Percentiles rank a stretch among this genome's conserved stretches.
phyloP scores from a whole-genome alignment of 108 stramenopile species.

The Conticribra guillardii region DNA sequence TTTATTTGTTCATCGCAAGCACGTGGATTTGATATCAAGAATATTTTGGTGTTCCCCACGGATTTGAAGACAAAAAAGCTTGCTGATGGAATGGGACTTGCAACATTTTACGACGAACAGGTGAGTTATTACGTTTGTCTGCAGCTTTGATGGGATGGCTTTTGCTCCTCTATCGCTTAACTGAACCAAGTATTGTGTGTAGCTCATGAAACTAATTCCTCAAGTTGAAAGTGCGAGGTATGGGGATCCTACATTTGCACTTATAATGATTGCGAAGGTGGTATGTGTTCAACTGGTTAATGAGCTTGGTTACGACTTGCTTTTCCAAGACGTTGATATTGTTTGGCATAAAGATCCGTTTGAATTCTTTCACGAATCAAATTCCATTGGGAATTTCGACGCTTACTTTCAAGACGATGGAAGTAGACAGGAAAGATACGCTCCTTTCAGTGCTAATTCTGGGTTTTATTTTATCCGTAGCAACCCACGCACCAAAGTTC shows the following conservation, averaged over 20 bases:
- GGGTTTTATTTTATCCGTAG: slow-evolving; percentile 89
- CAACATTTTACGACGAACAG: slow-evolving; percentile 46
- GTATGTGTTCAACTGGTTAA: slow-evolving; percentile 48
- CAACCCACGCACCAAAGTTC: slow-evolving; percentile 56
- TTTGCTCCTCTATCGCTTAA: background rate
- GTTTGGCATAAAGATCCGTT: slow-evolving; percentile 47
- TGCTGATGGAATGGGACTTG: slow-evolving; percentile 47
- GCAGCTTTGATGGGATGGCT: background rate
- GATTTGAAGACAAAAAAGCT: slow-evolving; percentile 43
- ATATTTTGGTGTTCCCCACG: slow-evolving; percentile 47
- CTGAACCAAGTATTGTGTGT: background rate
- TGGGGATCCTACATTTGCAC: slow-evolving; percentile 70
- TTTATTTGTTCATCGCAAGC: slow-evolving; percentile 60
- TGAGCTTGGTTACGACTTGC: slow-evolving; percentile 57
- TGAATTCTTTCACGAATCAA: slow-evolving; percentile 43
- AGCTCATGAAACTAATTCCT: slow-evolving; percentile 61
- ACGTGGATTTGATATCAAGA: slow-evolving; percentile 44
- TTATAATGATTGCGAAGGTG: slow-evolving; percentile 91
- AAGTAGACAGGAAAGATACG: slow-evolving; percentile 43
- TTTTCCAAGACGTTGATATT: slow-evolving; percentile 81
- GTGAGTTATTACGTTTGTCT: background rate
- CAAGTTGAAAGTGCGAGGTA: slow-evolving; percentile 56
- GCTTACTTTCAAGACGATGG: slow-evolving; percentile 87
- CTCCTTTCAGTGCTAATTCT: slow-evolving; percentile 76
- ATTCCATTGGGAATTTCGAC: slow-evolving; percentile 54